phyloP scores from a whole-genome alignment of 306 rosid species.

The Hylodesmum podocarpum region DNA sequence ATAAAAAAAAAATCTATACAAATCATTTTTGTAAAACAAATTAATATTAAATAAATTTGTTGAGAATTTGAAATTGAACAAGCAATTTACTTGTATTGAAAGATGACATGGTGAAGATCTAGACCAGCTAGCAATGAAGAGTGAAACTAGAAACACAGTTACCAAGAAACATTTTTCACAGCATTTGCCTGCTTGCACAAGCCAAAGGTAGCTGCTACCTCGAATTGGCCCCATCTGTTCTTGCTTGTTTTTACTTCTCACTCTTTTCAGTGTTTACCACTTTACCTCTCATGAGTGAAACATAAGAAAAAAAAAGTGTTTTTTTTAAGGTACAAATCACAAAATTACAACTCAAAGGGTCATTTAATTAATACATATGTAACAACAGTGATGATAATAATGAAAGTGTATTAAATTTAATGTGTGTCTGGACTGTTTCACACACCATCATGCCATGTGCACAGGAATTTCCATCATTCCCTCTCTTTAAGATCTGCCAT shows the following conservation, averaged over 20 bases:
- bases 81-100: too few species aligned
- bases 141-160: background rate
- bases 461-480: slow-evolving; percentile 58
- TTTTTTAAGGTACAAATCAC: background rate
- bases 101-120: too few species aligned
- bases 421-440: slow-evolving; percentile 29
- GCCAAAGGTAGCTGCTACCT: background rate
- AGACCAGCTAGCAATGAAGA: too few species aligned
- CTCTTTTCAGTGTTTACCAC: background rate
- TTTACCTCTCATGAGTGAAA: background rate
- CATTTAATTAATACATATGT: background rate
- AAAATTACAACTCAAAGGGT: background rate
- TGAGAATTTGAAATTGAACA: too few species aligned
- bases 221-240: background rate
- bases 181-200: background rate
- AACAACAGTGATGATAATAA: slow-evolving; percentile 17
- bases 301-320: background rate
- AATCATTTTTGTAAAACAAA: too few species aligned
- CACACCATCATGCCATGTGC: slow-evolving; percentile 39
- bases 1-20: too few species aligned
- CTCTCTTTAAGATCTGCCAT: slow-evolving; percentile 6
- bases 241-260: background rate
- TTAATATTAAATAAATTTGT: too few species aligned
- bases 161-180: background rate
- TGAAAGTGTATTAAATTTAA: slow-evolving; percentile 13